phyloP scores from a whole-genome alignment of 2,329 filamentous ascomycete species.

The Cercospora nicotianae region DNA sequence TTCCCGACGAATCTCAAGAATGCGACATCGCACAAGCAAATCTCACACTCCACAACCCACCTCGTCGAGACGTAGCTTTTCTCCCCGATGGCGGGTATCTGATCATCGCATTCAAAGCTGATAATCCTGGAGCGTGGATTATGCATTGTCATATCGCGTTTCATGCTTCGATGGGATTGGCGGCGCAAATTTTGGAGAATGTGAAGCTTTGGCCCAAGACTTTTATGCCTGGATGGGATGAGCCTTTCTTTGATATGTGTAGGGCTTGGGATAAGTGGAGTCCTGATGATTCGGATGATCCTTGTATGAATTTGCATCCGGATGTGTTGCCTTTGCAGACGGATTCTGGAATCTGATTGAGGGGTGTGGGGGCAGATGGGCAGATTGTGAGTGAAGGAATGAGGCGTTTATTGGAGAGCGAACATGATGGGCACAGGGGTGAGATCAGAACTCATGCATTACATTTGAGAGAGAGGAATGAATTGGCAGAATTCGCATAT shows the following conservation, averaged over 20 bases:
- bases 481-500: neutral
- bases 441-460: no score
- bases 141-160: slow-evolving; percentile 60
- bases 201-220: slow-evolving; percentile 5
- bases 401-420: no score
- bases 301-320: slow-evolving; percentile 1
- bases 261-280: neutral
- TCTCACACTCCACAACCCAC: slow-evolving; percentile 46
- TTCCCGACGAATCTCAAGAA: slow-evolving; percentile 26
- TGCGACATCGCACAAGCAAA: slow-evolving; percentile 32
- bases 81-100: slow-evolving; percentile 49
- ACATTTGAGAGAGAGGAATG: no score
- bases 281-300: neutral
- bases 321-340: slow-evolving; percentile 1
- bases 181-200: slow-evolving; percentile 31
- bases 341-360: neutral
- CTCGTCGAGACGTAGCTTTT: slow-evolving; percentile 52
- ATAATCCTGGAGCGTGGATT: slow-evolving; percentile 52
- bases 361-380: no score
- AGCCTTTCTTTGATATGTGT: slow-evolving; percentile 1
- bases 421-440: no score
- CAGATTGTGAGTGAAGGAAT: no score
- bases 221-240: neutral
- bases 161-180: slow-evolving; percentile 50
- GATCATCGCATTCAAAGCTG: slow-evolving; percentile 51